phyloP scores from a whole-genome alignment of 1,284 basidiomycete genomes.

The Cutaneotrichosporon daszewskae region DNA sequence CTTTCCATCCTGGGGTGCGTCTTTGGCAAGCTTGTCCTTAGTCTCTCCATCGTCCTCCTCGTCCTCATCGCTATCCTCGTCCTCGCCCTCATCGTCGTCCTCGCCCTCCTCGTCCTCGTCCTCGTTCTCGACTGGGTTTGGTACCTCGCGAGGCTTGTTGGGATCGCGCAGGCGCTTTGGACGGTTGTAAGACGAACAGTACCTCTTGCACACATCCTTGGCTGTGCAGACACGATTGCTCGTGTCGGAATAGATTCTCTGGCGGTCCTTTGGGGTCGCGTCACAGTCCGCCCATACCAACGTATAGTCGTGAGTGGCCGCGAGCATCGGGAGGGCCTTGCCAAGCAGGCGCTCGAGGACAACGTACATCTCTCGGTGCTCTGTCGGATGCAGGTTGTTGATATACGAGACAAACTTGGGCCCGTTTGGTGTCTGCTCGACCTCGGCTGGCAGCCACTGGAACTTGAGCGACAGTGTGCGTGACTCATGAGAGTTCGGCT shows the following conservation, averaged over 20 bases:
- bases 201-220: too few relatives aligned
- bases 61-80: neutral
- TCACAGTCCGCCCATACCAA: constrained; percentile 4
- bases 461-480: constrained; percentile 7
- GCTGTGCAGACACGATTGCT: too few relatives aligned
- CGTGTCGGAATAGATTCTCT: too few relatives aligned
- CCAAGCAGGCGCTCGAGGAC: constrained; percentile 5
- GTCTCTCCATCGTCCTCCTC: neutral
- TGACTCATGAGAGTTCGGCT: neutral
- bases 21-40: too few relatives aligned
- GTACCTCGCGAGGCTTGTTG: too few relatives aligned
- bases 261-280: too few relatives aligned
- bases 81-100: neutral
- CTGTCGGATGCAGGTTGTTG: constrained; percentile 10
- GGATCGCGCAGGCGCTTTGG: too few relatives aligned
- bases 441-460: constrained; percentile 16
- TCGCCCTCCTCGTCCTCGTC: neutral
- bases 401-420: constrained; percentile 8
- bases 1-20: too few relatives aligned
- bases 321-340: constrained; percentile 2
- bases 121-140: too few relatives aligned
- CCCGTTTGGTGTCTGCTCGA: neutral
- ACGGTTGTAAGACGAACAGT: too few relatives aligned
- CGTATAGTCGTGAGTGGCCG: constrained; percentile 4
- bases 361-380: constrained; percentile 2